Conservation (phyloP, 208 protist genomes). For the Leishmania tarentolae region DNA sequence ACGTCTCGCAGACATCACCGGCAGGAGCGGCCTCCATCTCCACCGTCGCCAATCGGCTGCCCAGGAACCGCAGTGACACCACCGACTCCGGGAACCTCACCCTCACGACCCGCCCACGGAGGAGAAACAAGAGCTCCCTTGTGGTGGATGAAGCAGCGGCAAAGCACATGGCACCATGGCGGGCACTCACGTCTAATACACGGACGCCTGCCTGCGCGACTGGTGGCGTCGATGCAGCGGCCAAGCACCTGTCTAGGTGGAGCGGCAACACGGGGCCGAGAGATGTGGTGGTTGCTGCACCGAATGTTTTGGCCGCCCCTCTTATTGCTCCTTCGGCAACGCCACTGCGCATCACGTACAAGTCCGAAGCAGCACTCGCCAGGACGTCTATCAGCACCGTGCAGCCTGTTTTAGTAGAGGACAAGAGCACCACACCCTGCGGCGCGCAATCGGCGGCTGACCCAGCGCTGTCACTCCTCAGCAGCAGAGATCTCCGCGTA, state of each 20-base stretch:
- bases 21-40: slow-evolving; percentile 9
- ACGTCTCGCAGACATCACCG: neutral
- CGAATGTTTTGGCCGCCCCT: neutral
- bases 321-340: neutral
- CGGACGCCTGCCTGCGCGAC: neutral
- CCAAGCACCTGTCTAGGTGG: slow-evolving; percentile 22
- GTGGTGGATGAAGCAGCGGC: neutral
- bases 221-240: neutral
- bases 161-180: slow-evolving; percentile 26
- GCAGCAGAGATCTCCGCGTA: slow-evolving; percentile 1
- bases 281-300: no score
- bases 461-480: neutral
- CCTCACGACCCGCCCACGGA: slow-evolving; percentile 32
- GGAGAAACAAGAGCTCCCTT: slow-evolving; percentile 13
- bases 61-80: slow-evolving; percentile 28
- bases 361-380: slow-evolving; percentile 25
- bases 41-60: slow-evolving; percentile 10
- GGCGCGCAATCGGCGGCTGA: neutral
- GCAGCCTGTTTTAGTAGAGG: slow-evolving; percentile 9
- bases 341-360: slow-evolving; percentile 22
- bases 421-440: slow-evolving; percentile 24
- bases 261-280: slow-evolving; percentile 20
- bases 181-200: slow-evolving; percentile 20
- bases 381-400: slow-evolving; percentile 32
- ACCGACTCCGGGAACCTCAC: slow-evolving; percentile 36